Evolutionary conservation across 345 rosid species (phyloP).

Genomic region (Moringa oleifera): DNA sequence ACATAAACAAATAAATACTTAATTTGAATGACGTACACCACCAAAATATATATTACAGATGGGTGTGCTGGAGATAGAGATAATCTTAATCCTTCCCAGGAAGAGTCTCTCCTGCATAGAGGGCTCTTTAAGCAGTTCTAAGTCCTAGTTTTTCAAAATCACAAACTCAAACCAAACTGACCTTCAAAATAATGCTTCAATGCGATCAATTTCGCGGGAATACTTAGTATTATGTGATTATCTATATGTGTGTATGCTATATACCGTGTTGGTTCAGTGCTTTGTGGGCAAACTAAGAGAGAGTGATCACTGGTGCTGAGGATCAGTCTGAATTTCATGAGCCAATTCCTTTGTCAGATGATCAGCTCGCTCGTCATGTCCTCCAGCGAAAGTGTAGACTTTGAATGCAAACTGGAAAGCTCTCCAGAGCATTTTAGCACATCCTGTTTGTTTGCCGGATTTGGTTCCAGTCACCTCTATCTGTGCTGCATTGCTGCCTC

Average conservation of each 20-base stretch:
- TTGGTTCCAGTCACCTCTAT: constrained; percentile 25
- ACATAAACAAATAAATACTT: no score
- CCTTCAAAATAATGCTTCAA: background rate
- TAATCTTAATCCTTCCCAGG: no score
- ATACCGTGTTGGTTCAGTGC: background rate
- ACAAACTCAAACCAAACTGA: background rate
- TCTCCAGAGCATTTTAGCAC: constrained; percentile 66
- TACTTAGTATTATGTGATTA: no score
- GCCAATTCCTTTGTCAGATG: constrained; percentile 71
- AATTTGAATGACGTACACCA: no score
- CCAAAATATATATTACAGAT: no score
- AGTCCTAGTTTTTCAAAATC: background rate
- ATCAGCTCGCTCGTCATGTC: constrained; percentile 83
- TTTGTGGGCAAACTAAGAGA: background rate
- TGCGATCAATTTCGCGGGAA: no score
- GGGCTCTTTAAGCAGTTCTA: background rate
- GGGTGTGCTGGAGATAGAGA: no score
- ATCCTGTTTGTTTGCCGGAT: constrained; percentile 26
- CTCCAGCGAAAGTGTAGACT: constrained; percentile 82
- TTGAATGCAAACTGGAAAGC: constrained; percentile 83
- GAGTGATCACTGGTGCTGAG: constrained; percentile 28
- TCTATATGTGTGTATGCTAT: no score
- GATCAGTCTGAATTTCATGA: constrained; percentile 64
- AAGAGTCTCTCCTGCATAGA: background rate
- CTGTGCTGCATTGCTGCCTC: constrained; percentile 40